Percentiles rank a stretch among this genome's conserved stretches.
Evolutionary conservation across 2,329 filamentous ascomycete species (phyloP).

Genomic region (Amesomyces nigricolor): DNA sequence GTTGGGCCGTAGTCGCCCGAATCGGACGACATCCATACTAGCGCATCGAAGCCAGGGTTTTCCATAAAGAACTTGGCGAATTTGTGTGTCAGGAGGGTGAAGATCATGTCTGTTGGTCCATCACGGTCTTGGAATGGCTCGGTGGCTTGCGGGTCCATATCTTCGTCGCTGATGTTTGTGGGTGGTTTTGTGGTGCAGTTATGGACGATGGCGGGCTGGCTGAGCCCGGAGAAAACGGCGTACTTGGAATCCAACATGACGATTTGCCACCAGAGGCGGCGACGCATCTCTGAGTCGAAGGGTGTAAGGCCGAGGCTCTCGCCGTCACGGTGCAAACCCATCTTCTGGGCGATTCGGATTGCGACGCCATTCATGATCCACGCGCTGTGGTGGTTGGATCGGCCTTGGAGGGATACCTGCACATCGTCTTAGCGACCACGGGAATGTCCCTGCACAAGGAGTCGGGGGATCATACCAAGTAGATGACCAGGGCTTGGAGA

Average conservation of each 20-base stretch:
- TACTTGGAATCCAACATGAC: slow-evolving; percentile 53
- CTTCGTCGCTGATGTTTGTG: slow-evolving; percentile 53
- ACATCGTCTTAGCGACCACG: slow-evolving; percentile 16
- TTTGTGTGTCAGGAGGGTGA: slow-evolving; percentile 46
- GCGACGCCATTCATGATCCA: slow-evolving; percentile 58
- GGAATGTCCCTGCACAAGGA: neutral
- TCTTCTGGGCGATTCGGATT: slow-evolving; percentile 60
- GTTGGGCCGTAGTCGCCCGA: slow-evolving; percentile 27
- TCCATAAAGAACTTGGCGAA: slow-evolving; percentile 47
- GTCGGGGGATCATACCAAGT: slow-evolving; percentile 39
- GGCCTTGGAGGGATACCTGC: slow-evolving; percentile 51
- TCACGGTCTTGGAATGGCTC: slow-evolving; percentile 47
- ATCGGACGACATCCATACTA: slow-evolving; percentile 41
- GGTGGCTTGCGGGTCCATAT: slow-evolving; percentile 49
- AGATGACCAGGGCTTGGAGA: slow-evolving; percentile 54
- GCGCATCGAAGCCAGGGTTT: slow-evolving; percentile 43
- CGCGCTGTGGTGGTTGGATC: slow-evolving; percentile 53
- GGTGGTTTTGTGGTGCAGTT: slow-evolving; percentile 53
- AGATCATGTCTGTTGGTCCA: slow-evolving; percentile 57
- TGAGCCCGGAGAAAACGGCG: slow-evolving; percentile 53
- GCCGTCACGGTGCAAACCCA: slow-evolving; percentile 61
- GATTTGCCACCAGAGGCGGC: slow-evolving; percentile 62
- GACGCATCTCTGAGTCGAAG: slow-evolving; percentile 63
- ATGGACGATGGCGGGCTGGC: slow-evolving; percentile 45
- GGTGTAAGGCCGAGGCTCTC: slow-evolving; percentile 50